phyloP scores from a whole-genome alignment of 2,329 filamentous ascomycete genomes.

The Phyllosticta paracitricarpa region DNA sequence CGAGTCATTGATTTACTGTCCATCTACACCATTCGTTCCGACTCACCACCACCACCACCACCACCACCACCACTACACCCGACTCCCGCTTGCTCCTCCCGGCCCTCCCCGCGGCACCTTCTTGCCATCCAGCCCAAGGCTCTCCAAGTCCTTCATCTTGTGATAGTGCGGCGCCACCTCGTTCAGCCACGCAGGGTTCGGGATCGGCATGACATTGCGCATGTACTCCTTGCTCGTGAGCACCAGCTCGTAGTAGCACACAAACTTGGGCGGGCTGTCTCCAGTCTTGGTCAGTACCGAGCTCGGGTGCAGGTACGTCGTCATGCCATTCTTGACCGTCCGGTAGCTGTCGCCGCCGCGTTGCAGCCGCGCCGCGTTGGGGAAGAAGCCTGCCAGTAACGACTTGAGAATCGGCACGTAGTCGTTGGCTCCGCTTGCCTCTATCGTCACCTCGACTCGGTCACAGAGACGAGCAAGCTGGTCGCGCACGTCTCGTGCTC shows the following conservation, averaged over 20 bases:
- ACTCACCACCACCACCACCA: not conserved
- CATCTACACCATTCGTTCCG: not conserved
- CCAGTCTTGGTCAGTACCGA: slow-evolving; percentile 72
- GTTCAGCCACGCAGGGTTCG: slow-evolving; percentile 67
- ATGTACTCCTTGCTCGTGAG: slow-evolving; percentile 88
- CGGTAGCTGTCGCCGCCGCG: slow-evolving; percentile 79
- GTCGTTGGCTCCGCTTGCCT: slow-evolving; percentile 61
- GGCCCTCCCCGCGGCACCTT: slow-evolving; percentile 55
- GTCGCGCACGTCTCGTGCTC: slow-evolving; percentile 84
- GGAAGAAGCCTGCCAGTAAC: slow-evolving; percentile 86
- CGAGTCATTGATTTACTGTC: not conserved
- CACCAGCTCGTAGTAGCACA: slow-evolving; percentile 78
- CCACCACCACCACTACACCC: not conserved
- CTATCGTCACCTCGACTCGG: slow-evolving; percentile 68
- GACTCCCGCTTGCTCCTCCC: slow-evolving; percentile 25
- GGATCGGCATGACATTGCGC: slow-evolving; percentile 71
- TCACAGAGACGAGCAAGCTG: slow-evolving; percentile 90
- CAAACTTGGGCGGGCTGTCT: slow-evolving; percentile 66
- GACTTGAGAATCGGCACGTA: slow-evolving; percentile 74
- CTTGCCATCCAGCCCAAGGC: slow-evolving; percentile 53
- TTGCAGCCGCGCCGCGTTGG: slow-evolving; percentile 77
- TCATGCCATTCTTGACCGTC: slow-evolving; percentile 81
- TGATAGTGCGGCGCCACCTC: slow-evolving; percentile 93
- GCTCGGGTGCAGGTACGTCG: slow-evolving; percentile 85
- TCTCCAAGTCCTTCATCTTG: slow-evolving; percentile 82